Evolutionary conservation across 106 monocot genomes (phyloP).

Genomic region (Phalaenopsis equestris): DNA sequence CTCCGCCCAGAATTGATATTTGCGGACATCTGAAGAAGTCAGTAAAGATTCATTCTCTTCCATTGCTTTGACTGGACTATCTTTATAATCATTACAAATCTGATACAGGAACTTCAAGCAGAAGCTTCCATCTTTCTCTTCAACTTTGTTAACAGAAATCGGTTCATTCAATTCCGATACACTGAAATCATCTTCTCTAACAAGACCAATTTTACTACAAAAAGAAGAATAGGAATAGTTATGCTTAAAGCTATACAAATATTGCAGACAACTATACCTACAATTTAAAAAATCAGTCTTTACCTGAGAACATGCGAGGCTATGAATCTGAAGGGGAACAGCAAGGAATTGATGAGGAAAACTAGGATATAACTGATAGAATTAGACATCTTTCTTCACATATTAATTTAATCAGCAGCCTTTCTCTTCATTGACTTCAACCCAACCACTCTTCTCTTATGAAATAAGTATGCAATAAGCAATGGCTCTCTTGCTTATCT

Average conservation of each 20-base stretch:
- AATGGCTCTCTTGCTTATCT: background rate
- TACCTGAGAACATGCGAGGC: constrained; percentile 30
- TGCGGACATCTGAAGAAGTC: constrained; percentile 17
- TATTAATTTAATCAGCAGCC: background rate
- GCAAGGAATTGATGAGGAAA: constrained; percentile 11
- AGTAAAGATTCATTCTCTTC: constrained; percentile 7
- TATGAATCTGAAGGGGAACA: constrained; percentile 19
- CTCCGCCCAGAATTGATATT: constrained; percentile 19
- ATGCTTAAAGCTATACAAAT: background rate
- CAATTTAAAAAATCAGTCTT: too few species aligned
- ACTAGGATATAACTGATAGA: constrained; percentile 21
- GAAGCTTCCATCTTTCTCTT: constrained; percentile 6
- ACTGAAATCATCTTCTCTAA: background rate
- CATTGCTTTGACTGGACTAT: background rate
- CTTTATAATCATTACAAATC: constrained; percentile 8
- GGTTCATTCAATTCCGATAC: background rate
- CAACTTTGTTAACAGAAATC: background rate
- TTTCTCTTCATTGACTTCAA: background rate
- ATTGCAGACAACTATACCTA: background rate
- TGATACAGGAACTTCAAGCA: constrained; percentile 53
- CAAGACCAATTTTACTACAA: constrained; percentile 5
- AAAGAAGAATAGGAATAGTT: background rate
- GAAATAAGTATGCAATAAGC: background rate
- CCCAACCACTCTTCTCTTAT: background rate
- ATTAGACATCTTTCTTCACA: constrained; percentile 16